These are phyloP conservation scores for Carpinus fangiana DNA, from an alignment of 306 rosid species.

Conservation along the genomic window DNA sequence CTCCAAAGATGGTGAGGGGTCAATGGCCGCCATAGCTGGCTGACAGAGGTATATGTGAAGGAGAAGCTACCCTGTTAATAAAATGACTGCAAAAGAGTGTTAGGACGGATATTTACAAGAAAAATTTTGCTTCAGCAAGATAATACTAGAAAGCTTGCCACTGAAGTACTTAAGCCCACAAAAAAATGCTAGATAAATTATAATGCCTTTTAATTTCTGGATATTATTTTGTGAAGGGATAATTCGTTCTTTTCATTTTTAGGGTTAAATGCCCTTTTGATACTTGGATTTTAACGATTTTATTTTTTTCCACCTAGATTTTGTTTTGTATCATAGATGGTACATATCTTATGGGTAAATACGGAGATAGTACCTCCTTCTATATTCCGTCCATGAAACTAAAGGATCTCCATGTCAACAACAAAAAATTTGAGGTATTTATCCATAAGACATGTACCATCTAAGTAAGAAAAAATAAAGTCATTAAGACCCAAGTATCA, in stretches of 20 bases:
- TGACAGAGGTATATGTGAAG: conserved; percentile 4
- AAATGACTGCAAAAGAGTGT: conserved; percentile 10
- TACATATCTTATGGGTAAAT: too few relatives aligned
- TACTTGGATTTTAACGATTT: too few relatives aligned
- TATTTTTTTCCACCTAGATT: too few relatives aligned
- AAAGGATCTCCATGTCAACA: too few relatives aligned
- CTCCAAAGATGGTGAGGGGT: conserved; percentile 51
- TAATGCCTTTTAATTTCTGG: background rate
- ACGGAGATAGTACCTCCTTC: too few relatives aligned
- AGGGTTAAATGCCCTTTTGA: too few relatives aligned
- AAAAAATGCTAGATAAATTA: background rate
- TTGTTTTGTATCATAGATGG: too few relatives aligned
- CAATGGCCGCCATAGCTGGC: conserved; percentile 57
- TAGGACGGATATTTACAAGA: background rate
- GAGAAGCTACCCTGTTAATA: background rate
- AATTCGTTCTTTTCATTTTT: background rate
- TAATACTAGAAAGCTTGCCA: background rate
- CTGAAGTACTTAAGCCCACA: background rate
- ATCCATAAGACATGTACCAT: too few relatives aligned
- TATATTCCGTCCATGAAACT: too few relatives aligned
- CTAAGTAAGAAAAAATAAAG: too few relatives aligned
- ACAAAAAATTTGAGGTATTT: too few relatives aligned
- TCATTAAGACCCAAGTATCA: too few relatives aligned
- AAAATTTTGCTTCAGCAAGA: background rate
- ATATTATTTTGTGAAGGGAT: background rate